These are phyloP conservation scores for Cydonia oblonga DNA, from an alignment of 331 rosid genomes.

Conservation along the genomic window DNA sequence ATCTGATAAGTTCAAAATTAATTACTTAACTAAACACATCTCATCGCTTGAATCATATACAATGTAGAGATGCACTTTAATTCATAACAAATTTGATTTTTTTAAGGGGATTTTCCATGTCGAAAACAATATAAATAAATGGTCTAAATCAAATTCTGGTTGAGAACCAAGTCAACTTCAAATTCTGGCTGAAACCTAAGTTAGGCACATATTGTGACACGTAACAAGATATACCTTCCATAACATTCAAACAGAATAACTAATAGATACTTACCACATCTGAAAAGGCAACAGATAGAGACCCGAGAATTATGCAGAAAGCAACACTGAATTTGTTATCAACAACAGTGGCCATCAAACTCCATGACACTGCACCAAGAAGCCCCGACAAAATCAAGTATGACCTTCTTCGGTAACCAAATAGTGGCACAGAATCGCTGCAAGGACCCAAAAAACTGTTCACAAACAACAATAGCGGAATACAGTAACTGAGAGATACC, in stretches of 20 bases:
- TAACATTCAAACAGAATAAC: background rate
- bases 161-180: background rate
- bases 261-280: conserved; percentile 73
- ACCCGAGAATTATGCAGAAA: conserved; percentile 88
- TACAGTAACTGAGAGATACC: background rate
- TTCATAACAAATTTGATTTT: background rate
- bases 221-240: background rate
- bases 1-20: no score
- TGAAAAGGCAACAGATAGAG: conserved; percentile 97
- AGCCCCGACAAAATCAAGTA: conserved; percentile 92
- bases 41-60: no score
- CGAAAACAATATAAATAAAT: background rate
- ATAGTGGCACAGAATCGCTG: conserved; percentile 95
- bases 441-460: conserved; percentile 19
- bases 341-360: conserved; percentile 76
- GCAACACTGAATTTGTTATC: conserved; percentile 71
- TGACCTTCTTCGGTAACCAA: conserved; percentile 93
- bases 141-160: no score
- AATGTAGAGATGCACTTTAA: no score
- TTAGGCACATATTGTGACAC: background rate
- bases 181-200: background rate
- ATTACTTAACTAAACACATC: no score
- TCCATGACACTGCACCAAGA: conserved; percentile 92
- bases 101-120: background rate
- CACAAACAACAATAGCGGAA: background rate